A percentile compares a stretch with the other conserved stretches of the same genome.
These are phyloP conservation scores for Davidsoniella neocaledoniae DNA, from an alignment of 2,329 filamentous ascomycete genomes.

Conservation along the genomic window DNA sequence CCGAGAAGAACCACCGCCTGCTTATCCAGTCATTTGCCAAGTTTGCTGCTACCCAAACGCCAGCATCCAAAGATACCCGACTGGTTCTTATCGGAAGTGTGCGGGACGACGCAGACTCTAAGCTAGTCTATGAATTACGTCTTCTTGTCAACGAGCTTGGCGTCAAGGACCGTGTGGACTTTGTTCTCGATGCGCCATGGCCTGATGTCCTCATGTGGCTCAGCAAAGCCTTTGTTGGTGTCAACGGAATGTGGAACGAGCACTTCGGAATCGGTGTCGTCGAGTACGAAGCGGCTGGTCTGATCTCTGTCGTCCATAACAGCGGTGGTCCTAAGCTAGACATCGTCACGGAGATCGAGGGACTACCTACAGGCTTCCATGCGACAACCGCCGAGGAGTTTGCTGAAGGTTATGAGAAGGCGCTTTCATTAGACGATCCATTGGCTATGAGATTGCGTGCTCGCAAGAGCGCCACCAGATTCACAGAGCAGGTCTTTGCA, in stretches of 20 bases:
- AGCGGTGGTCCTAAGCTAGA: conserved; percentile 86
- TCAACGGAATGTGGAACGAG: conserved; percentile 99
- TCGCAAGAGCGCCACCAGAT: conserved; percentile 60
- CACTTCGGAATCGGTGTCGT: conserved; percentile 98
- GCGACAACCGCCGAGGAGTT: conserved; percentile 66
- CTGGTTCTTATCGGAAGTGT: conserved; percentile 84
- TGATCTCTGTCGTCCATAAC: conserved; percentile 85
- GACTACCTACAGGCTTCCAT: conserved; percentile 68
- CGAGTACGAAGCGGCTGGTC: conserved; percentile 88
- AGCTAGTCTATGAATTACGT: conserved; percentile 72
- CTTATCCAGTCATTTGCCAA: conserved; percentile 71
- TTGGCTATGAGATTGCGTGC: conserved; percentile 61
- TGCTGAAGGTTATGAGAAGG: conserved; percentile 62
- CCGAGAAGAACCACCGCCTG: conserved; percentile 88
- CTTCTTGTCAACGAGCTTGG: conserved; percentile 73
- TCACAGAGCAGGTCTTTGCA: conserved; percentile 76
- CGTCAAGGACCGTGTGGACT: conserved; percentile 70
- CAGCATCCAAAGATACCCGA: conserved; percentile 38
- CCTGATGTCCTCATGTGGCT: conserved; percentile 70
- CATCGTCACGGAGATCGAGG: conserved; percentile 71
- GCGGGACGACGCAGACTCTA: conserved; percentile 65
- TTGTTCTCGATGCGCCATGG: conserved; percentile 83
- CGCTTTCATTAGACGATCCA: conserved; percentile 54
- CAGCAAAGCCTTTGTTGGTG: conserved; percentile 60
- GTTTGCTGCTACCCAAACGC: conserved; percentile 43